phyloP scores from a whole-genome alignment of 2,329 filamentous ascomycete species.

The Monosporascus sp. region DNA sequence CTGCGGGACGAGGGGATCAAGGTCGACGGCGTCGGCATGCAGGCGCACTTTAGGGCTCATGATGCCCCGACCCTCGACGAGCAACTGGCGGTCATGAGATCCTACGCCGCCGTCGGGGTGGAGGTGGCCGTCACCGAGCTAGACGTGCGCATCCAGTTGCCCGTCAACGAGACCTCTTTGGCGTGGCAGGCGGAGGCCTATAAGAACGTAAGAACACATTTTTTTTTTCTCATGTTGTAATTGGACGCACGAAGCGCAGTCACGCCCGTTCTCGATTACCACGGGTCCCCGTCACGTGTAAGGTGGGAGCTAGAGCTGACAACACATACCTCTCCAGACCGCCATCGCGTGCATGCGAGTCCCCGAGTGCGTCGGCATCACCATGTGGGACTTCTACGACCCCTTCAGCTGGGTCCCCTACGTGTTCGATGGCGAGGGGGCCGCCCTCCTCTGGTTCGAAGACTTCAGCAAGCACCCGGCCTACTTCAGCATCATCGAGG shows the following conservation, averaged over 20 bases:
- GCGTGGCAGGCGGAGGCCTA: constrained; percentile 25
- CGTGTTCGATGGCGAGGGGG: constrained; percentile 34
- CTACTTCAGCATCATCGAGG: constrained; percentile 31
- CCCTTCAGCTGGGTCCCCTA: constrained; percentile 36
- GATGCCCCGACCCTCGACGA: constrained; percentile 32
- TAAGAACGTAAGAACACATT: constrained; percentile 11
- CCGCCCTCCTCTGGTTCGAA: constrained; percentile 36
- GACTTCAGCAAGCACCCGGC: constrained; percentile 38
- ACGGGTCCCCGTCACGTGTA: neutral
- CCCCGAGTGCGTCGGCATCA: constrained; percentile 26
- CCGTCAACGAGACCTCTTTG: constrained; percentile 22
- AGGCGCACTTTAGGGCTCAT: constrained; percentile 36
- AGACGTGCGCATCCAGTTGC: constrained; percentile 39
- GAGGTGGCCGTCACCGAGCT: constrained; percentile 52
- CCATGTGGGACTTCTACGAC: constrained; percentile 31
- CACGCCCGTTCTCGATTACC: too few relatives aligned
- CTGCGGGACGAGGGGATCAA: constrained; percentile 34
- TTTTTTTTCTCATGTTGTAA: too few relatives aligned
- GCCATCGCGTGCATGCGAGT: constrained; percentile 25
- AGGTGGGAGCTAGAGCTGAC: neutral
- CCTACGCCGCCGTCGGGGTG: constrained; percentile 37
- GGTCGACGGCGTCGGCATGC: constrained; percentile 48
- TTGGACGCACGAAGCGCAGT: too few relatives aligned
- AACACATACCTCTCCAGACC: constrained; percentile 7
- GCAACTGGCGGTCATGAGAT: constrained; percentile 34